These are phyloP conservation scores for Pelargonium nanum DNA, from an alignment of 345 rosid genomes.

Conservation along the genomic window DNA sequence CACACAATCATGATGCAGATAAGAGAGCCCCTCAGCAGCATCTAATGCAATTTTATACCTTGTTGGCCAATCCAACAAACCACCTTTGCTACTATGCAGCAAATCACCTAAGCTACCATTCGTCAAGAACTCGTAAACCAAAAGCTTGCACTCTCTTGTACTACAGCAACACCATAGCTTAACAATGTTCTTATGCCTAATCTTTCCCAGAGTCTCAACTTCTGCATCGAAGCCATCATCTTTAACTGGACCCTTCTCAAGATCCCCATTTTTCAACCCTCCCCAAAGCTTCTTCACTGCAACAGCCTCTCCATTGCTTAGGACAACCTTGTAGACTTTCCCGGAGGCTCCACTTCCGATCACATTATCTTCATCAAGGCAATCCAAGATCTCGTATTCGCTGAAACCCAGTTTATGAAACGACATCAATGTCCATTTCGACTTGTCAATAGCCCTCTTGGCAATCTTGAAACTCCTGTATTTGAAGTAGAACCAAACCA, in stretches of 20 bases:
- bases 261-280: conserved; percentile 39
- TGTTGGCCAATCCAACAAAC: too few relatives aligned
- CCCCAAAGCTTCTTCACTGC: conserved; percentile 34
- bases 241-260: conserved; percentile 6
- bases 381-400: conserved; percentile 72
- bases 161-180: conserved; percentile 9
- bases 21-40: too few relatives aligned
- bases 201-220: conserved; percentile 10
- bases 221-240: conserved; percentile 14
- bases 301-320: conserved; percentile 6
- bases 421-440: conserved; percentile 99
- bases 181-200: conserved; percentile 10
- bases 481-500: conserved; percentile 76
- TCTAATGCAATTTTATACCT: too few relatives aligned
- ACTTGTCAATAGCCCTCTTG: conserved; percentile 47
- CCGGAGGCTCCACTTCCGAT: conserved; percentile 13
- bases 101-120: conserved; percentile 10
- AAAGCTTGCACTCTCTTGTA: conserved; percentile 10
- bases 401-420: conserved; percentile 89
- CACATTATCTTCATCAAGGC: conserved; percentile 86
- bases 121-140: conserved; percentile 10
- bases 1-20: too few relatives aligned
- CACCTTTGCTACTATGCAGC: conserved; percentile 14
- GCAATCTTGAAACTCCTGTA: conserved; percentile 56
- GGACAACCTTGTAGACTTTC: conserved; percentile 8